These are phyloP conservation scores for Chalciporus chontae DNA, from an alignment of 768 basidiomycete species.

Conservation along the genomic window DNA sequence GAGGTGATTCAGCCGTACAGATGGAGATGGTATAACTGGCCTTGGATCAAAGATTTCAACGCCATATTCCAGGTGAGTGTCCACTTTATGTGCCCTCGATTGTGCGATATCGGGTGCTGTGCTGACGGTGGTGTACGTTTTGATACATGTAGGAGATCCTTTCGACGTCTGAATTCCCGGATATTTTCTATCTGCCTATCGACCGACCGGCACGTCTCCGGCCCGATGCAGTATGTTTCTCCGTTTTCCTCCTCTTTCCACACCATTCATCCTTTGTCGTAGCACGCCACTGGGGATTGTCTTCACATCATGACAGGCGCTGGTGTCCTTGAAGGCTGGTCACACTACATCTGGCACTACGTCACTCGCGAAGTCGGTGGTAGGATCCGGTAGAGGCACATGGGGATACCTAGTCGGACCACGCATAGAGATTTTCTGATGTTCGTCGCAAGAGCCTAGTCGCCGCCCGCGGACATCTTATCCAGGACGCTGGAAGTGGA, in stretches of 20 bases:
- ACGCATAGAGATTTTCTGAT: no score
- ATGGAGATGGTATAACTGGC: constrained; percentile 65
- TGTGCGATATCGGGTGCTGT: background rate
- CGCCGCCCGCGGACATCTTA: no score
- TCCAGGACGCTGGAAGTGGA: no score
- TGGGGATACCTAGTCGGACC: background rate
- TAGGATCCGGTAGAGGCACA: constrained; percentile 17
- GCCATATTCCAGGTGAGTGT: constrained; percentile 50
- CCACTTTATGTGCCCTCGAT: no score
- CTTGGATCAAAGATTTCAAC: constrained; percentile 55
- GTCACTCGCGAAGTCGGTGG: constrained; percentile 36
- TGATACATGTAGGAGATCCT: constrained; percentile 38
- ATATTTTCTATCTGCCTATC: constrained; percentile 57
- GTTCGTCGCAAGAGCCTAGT: no score
- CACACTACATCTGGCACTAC: constrained; percentile 50
- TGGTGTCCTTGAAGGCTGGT: constrained; percentile 50
- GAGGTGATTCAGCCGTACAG: constrained; percentile 39
- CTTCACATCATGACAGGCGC: constrained; percentile 44
- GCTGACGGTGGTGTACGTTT: constrained; percentile 5
- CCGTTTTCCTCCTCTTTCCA: background rate
- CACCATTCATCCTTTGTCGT: constrained; percentile 2
- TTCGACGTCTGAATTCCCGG: constrained; percentile 40
- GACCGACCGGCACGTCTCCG: constrained; percentile 59
- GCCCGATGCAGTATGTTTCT: constrained; percentile 56
- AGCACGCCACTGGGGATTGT: constrained; percentile 45